Conservation (phyloP, 768 basidiomycete species). For the Trametes cubensis region DNA sequence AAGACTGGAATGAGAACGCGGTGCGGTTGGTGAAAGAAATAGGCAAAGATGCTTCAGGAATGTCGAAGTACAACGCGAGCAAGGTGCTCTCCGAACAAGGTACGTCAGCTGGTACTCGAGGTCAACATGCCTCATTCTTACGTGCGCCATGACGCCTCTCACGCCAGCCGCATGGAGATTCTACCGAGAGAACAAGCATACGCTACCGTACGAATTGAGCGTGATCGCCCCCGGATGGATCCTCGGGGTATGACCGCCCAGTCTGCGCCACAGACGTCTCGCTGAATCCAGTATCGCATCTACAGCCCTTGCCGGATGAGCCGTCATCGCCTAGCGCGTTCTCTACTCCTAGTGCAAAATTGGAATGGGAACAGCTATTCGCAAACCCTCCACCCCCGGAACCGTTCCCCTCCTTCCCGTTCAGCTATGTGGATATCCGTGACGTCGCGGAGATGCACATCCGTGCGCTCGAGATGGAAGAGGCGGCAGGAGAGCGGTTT, state of each 20-base stretch:
- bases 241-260: slow-evolving; percentile 8
- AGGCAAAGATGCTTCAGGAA: not conserved
- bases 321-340: not conserved
- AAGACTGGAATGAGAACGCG: not conserved
- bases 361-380: slow-evolving; percentile 1
- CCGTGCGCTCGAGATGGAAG: slow-evolving; percentile 32
- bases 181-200: slow-evolving; percentile 44
- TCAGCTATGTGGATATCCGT: slow-evolving; percentile 38
- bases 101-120: slow-evolving; percentile 25
- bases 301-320: slow-evolving; percentile 2
- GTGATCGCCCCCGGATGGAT: slow-evolving; percentile 54
- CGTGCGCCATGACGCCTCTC: not conserved
- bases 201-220: slow-evolving; percentile 36
- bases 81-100: slow-evolving; percentile 3
- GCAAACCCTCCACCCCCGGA: not conserved
- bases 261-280: too few relatives aligned
- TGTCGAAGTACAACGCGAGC: not conserved
- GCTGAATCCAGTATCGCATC: too few relatives aligned
- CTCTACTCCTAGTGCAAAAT: not conserved
- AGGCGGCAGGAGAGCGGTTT: slow-evolving; percentile 44
- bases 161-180: slow-evolving; percentile 25
- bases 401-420: not conserved
- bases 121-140: not conserved
- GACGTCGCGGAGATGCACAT: slow-evolving; percentile 38
- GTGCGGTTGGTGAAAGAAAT: not conserved